These are phyloP conservation scores for Aaosphaeria arxii DNA, from an alignment of 2,329 filamentous ascomycete genomes.

Conservation along the genomic window DNA sequence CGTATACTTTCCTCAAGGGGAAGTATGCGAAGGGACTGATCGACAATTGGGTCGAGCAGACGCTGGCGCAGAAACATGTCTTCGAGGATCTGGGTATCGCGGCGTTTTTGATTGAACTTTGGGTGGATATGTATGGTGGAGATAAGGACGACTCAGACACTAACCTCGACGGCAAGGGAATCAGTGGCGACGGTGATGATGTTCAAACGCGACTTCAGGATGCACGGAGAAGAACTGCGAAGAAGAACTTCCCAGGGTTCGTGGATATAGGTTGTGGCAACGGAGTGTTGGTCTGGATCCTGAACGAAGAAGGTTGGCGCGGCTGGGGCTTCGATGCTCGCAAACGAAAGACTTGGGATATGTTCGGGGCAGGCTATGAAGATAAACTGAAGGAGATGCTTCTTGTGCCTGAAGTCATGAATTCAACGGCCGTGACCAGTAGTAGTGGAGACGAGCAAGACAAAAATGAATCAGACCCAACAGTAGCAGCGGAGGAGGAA, in stretches of 20 bases:
- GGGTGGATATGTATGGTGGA: conserved; percentile 73
- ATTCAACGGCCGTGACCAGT: conserved; percentile 1
- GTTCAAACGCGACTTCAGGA: neutral
- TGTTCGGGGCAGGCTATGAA: conserved; percentile 57
- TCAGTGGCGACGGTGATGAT: neutral
- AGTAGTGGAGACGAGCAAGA: neutral
- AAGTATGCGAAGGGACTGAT: conserved; percentile 73
- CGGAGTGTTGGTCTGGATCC: conserved; percentile 80
- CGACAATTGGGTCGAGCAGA: conserved; percentile 77
- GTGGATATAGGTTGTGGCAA: conserved; percentile 97
- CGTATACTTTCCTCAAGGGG: conserved; percentile 75
- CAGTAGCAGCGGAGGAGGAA: neutral
- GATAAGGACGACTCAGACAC: neutral
- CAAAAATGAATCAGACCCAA: conserved; percentile 17
- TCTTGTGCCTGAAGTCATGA: conserved; percentile 55
- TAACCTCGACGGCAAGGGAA: neutral
- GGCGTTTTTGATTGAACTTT: conserved; percentile 88
- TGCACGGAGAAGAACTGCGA: conserved; percentile 1
- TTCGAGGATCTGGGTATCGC: conserved; percentile 93
- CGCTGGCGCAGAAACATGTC: conserved; percentile 86
- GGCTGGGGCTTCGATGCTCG: conserved; percentile 94
- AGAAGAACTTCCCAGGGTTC: conserved; percentile 71
- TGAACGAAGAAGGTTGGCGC: conserved; percentile 73
- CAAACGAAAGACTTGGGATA: conserved; percentile 77
- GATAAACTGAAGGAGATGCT: conserved; percentile 57